Base-by-base conservation (phyloP, 305 asterid genomes). In the Euphrasia arctica region DNA sequence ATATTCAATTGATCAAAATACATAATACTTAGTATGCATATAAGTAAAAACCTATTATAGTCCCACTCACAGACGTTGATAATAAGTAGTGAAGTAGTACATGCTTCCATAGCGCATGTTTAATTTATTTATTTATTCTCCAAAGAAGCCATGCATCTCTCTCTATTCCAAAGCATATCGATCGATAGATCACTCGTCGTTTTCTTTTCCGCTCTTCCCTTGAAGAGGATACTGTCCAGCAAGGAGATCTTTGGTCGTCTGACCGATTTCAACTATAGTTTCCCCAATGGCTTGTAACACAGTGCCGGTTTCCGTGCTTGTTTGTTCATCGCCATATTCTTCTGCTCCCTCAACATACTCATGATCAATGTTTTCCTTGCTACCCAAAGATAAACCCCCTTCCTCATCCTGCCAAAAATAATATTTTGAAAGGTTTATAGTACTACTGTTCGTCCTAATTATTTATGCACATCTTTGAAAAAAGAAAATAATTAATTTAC, bases 241-340 rank as follows among this genome's bases (percentile, higher is more conserved):
- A 0, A 89, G 81, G 5, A 89, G 82, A 18, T 82, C 85, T 70
- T 75, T 85, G 0, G 95, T 82, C 0, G 95, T 87, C 66, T 87
- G 85, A 14, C 95, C 95, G 1, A 90, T 90, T 57, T 90, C 97
- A 2, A 74, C 81, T 79, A 87, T 11, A 79, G 95, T 90, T 78
- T 90, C 95, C 47, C 95, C 97, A n/a, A 90, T 78, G n/a, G 95
- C 95, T 18, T 78, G 89, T 29, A 87, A 36, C 18, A 85, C 79
- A 8, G 87, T 79, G 2, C 45, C 64, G 14, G 22, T 18, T 18
- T 31, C 42, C 0, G 56, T 15, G 28, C 63, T 22, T 6, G 41
- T 42, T 36, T 12, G 58, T 6, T 65, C 62, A 41, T 10, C 29
- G 3, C 54, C 22, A 18, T 18, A 18, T 18, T 18, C 68, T 7